Base-by-base conservation (phyloP, 805 yeast species). In the Monosporozyma yasuniensis region DNA sequence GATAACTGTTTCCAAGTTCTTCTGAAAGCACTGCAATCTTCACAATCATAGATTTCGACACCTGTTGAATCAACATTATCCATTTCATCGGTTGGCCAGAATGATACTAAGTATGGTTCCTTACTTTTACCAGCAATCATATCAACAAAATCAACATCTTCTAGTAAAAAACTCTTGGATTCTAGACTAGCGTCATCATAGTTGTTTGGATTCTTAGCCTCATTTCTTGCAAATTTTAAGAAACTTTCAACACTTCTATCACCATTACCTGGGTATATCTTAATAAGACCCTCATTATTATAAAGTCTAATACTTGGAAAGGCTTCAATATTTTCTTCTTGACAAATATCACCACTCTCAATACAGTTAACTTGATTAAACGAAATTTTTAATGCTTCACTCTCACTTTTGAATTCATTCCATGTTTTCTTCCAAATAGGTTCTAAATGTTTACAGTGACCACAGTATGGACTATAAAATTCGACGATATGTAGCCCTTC, bases 381-480 rank as follows among this genome's bases (percentile, higher is more conserved):
- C 19, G 72, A 72, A 14, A 83, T 72, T 30, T 59, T 55, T 47
- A 77, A 56, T 8, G 66, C 56, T 16, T 69, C 61, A 43, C 75
- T 74, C 37, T 78, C 81, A 9, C 66, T 63, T 35, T 73, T 65
- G 57, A 78, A 76, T 3, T 66, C 63, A 22, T 70, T 58, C 68
- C 79, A 86, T 0, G 91, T 76, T 50, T 75, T 72, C 51, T 80
- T 76, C 97, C 98, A 93, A 7, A 70, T 74, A 1, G 99, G 98
- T 2, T 87, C 93, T 48, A 93, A 69, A 7, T 69, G 72, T 53
- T 71, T 76, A 69, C 99, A 93, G 67, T 91, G 98, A 7, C 71
- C 64, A 64, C 99, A 93, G 60, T 83, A 83, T 0, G 99, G 99
- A 30, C 96, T 87, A 63, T 69, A 93, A 67, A 88, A 90, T 68